Percentiles rank a stretch among this genome's conserved stretches.
Evolutionary conservation across 306 rosid genomes (phyloP).

Genomic region (Comarum palustre): DNA sequence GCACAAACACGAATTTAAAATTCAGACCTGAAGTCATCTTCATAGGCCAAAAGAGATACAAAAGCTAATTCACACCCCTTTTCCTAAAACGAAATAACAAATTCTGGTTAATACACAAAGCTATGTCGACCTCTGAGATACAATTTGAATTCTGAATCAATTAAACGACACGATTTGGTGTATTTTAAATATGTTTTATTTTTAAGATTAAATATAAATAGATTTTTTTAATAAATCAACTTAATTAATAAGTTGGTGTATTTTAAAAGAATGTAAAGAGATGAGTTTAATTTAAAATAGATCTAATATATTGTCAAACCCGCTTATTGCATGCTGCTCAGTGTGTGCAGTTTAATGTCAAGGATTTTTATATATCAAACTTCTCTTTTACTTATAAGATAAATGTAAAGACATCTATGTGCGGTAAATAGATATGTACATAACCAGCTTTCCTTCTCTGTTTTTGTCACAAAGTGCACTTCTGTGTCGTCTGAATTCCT

Average conservation of each 20-base stretch:
- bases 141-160: background rate
- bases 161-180: background rate
- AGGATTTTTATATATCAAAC: conserved; percentile 1
- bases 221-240: no score
- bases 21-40: conserved; percentile 66
- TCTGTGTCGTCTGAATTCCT: conserved; percentile 37
- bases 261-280: no score
- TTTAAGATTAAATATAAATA: no score
- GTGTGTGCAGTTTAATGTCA: conserved; percentile 1
- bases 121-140: background rate
- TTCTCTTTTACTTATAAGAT: conserved; percentile 15
- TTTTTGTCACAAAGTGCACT: conserved; percentile 54
- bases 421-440: background rate
- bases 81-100: conserved; percentile 48
- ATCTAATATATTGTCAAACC: background rate
- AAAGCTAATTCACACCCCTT: conserved; percentile 65
- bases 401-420: conserved; percentile 15
- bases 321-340: conserved; percentile 4
- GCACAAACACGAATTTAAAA: background rate
- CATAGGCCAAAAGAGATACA: conserved; percentile 49
- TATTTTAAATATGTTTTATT: no score
- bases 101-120: conserved; percentile 11
- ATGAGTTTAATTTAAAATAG: no score
- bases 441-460: conserved; percentile 58
- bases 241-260: no score